A percentile compares a stretch with the other conserved stretches of the same genome.
Evolutionary conservation across 2,329 filamentous ascomycete genomes (phyloP).

Genomic region (Ascocoryne sarcoides): DNA sequence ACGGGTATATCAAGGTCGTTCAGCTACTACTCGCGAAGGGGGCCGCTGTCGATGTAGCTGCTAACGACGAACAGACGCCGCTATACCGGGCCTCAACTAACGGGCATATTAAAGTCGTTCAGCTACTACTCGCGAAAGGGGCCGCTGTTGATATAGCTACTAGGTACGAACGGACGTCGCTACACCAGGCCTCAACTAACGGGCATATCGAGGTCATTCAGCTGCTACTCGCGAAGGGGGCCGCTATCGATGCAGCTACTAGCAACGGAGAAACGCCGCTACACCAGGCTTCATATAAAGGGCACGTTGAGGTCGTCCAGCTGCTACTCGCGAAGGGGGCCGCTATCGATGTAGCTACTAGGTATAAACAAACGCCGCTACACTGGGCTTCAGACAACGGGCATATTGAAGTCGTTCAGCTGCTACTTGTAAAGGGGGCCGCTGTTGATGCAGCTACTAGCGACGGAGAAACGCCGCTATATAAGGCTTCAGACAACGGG

Average conservation of each 20-base stretch:
- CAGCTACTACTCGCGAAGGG: too few relatives aligned
- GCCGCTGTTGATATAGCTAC: neutral
- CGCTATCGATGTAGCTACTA: neutral
- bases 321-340: too few relatives aligned
- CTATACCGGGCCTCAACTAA: slow-evolving; percentile 1
- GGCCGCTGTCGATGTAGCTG: neutral
- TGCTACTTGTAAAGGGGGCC: neutral
- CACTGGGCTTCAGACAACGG: neutral
- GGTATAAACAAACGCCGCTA: slow-evolving; percentile 1
- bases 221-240: neutral
- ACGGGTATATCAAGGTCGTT: neutral
- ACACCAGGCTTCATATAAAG: neutral
- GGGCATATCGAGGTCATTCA: neutral
- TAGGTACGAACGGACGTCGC: neutral
- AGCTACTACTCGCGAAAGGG: neutral
- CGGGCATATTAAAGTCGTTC: neutral
- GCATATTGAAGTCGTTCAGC: neutral
- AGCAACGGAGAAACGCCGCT: slow-evolving; percentile 1
- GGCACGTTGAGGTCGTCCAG: neutral
- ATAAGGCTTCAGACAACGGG: neutral
- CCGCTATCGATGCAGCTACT: neutral
- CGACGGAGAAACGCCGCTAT: neutral
- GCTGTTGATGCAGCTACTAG: neutral
- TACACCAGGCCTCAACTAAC: neutral
- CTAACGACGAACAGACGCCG: slow-evolving; percentile 1